Percentiles rank a stretch among this genome's conserved stretches.
These are phyloP conservation scores for Leucogyrophana mollusca DNA, from an alignment of 768 basidiomycete genomes.

Conservation along the genomic window DNA sequence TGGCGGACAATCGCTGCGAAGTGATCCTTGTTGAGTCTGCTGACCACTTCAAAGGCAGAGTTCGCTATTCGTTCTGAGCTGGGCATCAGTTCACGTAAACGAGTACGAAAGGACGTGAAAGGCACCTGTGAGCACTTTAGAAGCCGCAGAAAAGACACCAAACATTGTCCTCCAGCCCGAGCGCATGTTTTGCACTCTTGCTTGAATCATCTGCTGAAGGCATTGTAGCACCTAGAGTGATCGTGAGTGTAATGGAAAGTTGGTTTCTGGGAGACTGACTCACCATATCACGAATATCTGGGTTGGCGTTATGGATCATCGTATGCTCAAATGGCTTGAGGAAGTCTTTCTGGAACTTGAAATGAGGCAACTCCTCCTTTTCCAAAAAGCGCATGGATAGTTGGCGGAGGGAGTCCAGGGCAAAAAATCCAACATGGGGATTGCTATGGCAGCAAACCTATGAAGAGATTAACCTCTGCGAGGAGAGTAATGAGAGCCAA, in stretches of 20 bases:
- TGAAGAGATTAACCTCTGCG: slow-evolving; percentile 6
- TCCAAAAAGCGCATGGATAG: slow-evolving; percentile 98
- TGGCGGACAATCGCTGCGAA: slow-evolving; percentile 89
- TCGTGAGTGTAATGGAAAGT: slow-evolving; percentile 3
- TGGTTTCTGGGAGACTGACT: slow-evolving; percentile 5
- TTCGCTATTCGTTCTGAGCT: slow-evolving; percentile 79
- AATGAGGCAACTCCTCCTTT: slow-evolving; percentile 96
- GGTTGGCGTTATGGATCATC: slow-evolving; percentile 94
- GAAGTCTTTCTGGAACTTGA: slow-evolving; percentile 99
- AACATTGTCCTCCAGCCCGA: slow-evolving; percentile 99
- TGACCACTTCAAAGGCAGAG: slow-evolving; percentile 96
- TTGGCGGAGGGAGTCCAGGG: slow-evolving; percentile 93
- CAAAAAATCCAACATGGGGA: slow-evolving; percentile 94
- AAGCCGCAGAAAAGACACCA: slow-evolving; percentile 95
- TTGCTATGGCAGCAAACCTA: slow-evolving; percentile 99
- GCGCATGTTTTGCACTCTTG: slow-evolving; percentile 89
- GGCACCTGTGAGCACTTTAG: slow-evolving; percentile 84
- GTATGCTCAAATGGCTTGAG: slow-evolving; percentile 97
- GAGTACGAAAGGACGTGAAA: slow-evolving; percentile 2
- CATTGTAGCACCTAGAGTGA: slow-evolving; percentile 84
- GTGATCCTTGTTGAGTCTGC: slow-evolving; percentile 85
- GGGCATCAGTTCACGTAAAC: neutral
- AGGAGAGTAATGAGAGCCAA: neutral
- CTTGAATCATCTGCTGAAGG: slow-evolving; percentile 98
- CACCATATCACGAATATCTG: slow-evolving; percentile 96